Evolutionary conservation across 83 land plant species (phyloP).

Genomic region (Diphasiastrum complanatum): DNA sequence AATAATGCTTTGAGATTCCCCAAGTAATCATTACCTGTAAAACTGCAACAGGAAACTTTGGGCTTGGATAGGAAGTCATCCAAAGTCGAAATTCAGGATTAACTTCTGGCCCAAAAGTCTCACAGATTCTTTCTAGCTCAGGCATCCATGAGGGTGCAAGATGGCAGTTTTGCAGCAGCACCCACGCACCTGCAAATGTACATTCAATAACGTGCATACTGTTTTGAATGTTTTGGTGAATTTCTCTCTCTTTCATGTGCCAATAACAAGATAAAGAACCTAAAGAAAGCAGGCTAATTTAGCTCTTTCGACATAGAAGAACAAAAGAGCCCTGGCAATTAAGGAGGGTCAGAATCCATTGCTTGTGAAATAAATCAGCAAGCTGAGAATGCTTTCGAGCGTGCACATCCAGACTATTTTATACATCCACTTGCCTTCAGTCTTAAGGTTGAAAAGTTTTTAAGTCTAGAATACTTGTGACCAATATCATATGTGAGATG

Average conservation of each 20-base stretch:
- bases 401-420: too few relatives aligned
- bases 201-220: neutral
- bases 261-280: too few relatives aligned
- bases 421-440: too few relatives aligned
- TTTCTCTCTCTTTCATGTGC: neutral
- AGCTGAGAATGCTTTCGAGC: too few relatives aligned
- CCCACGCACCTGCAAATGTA: constrained; percentile 33
- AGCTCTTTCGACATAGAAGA: too few relatives aligned
- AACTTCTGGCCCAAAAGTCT: constrained; percentile 22
- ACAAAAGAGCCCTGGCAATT: too few relatives aligned
- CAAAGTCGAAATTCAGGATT: constrained; percentile 37
- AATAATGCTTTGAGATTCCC: neutral
- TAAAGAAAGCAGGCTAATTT: too few relatives aligned
- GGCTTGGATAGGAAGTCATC: constrained; percentile 51
- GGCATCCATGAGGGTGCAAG: constrained; percentile 48
- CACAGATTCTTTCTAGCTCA: constrained; percentile 39
- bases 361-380: too few relatives aligned
- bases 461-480: too few relatives aligned
- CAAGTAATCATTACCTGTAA: constrained; percentile 25
- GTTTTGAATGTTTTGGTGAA: neutral
- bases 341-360: too few relatives aligned
- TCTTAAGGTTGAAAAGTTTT: too few relatives aligned
- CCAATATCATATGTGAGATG: too few relatives aligned
- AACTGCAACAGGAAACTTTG: constrained; percentile 39
- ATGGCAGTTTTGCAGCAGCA: constrained; percentile 41